A percentile compares a stretch with the other conserved stretches of the same genome.
Evolutionary conservation across 2,329 filamentous ascomycete genomes (phyloP).

Genomic region (Sphaerulina vaccinii): DNA sequence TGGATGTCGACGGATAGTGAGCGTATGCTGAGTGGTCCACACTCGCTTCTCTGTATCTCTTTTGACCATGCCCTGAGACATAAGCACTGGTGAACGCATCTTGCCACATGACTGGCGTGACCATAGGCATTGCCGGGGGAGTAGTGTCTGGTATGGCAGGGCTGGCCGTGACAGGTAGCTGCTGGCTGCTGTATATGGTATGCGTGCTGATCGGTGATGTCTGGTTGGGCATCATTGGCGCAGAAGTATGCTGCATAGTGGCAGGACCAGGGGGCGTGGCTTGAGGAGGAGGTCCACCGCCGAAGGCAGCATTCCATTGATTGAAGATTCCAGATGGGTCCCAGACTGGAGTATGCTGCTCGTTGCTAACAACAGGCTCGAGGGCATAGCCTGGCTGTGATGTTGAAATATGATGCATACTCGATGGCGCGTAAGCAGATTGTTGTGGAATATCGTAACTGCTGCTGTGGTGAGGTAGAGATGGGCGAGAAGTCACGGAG

Average conservation of each 20-base stretch:
- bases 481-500: conserved; percentile 19
- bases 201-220: conserved; percentile 31
- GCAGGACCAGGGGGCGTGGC: conserved; percentile 42
- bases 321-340: conserved; percentile 51
- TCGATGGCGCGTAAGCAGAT: conserved; percentile 24
- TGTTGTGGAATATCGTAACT: conserved; percentile 25
- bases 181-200: conserved; percentile 27
- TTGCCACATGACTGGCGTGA: conserved; percentile 54
- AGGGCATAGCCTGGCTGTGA: conserved; percentile 27
- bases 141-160: conserved; percentile 22
- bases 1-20: conserved; percentile 20
- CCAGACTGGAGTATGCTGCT: conserved; percentile 34
- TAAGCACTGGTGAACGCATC: conserved; percentile 45
- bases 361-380: conserved; percentile 32
- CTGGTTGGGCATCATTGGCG: conserved; percentile 39
- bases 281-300: conserved; percentile 57
- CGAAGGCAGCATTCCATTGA: conserved; percentile 94
- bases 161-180: conserved; percentile 21
- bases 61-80: conserved; percentile 41
- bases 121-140: conserved; percentile 33
- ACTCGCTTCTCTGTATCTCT: conserved; percentile 48
- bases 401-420: conserved; percentile 25
- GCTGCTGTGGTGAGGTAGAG: conserved; percentile 22
- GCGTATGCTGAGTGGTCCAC: conserved; percentile 25
- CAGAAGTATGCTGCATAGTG: conserved; percentile 25